Evolutionary conservation across 257 asterid species (phyloP).

Genomic region (Primulina huaijiensis): DNA sequence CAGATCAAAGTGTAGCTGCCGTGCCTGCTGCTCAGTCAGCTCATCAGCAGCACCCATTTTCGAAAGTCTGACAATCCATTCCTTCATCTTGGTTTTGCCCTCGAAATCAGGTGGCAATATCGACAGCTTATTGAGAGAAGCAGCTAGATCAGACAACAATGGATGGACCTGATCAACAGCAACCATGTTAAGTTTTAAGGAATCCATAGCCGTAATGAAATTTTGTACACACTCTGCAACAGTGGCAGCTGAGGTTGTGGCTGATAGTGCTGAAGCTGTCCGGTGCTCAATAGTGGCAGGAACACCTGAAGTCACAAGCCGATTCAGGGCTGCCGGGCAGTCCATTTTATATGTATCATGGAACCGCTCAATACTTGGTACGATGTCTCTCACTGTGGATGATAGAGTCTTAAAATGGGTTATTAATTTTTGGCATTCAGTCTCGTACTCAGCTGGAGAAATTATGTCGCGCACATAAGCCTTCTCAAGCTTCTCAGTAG

Average conservation of each 20-base stretch:
- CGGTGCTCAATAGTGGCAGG: conserved; percentile 98
- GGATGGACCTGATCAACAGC: conserved; percentile 99
- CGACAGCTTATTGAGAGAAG: conserved; percentile 74
- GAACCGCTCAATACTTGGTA: conserved; percentile 76
- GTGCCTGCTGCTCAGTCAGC: conserved; percentile 91
- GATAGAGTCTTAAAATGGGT: conserved; percentile 84
- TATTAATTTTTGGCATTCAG: conserved; percentile 74
- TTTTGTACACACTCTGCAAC: conserved; percentile 95
- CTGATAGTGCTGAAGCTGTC: conserved; percentile 51
- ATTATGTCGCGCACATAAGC: conserved; percentile 82
- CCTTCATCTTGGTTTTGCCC: conserved; percentile 91
- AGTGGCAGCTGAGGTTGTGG: conserved; percentile 62
- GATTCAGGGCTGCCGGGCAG: conserved; percentile 72
- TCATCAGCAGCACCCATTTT: conserved; percentile 97
- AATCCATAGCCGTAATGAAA: conserved; percentile 92
- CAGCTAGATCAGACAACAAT: conserved; percentile 63
- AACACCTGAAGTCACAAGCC: conserved; percentile 74
- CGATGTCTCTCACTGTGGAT: conserved; percentile 66
- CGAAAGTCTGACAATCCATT: conserved; percentile 80
- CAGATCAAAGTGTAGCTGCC: conserved; percentile 93
- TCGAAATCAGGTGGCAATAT: conserved; percentile 84
- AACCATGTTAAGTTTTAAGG: conserved; percentile 77
- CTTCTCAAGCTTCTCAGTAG: conserved; percentile 88
- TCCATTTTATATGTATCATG: conserved; percentile 88
- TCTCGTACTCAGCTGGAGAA: conserved; percentile 59